phyloP scores from a whole-genome alignment of 164 flowering plant species.

The Buxus sempervirens region DNA sequence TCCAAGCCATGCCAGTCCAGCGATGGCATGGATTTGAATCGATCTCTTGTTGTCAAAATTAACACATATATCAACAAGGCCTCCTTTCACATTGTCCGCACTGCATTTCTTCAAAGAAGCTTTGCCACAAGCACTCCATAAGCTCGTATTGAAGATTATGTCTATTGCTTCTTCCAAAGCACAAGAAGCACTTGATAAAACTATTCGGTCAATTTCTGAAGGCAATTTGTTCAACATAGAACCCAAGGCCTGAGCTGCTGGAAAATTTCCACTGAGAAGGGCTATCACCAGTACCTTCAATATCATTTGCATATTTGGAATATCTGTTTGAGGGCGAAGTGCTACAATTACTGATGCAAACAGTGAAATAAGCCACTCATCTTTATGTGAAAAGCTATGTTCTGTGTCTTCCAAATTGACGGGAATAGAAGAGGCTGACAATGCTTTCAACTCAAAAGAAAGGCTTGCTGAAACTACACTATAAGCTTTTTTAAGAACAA shows the following conservation, averaged over 20 bases:
- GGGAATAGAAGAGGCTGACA: conserved; percentile 11
- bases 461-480: conserved; percentile 37
- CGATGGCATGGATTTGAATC: conserved; percentile 45
- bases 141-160: conserved; percentile 34
- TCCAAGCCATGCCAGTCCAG: conserved; percentile 89
- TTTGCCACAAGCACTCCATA: conserved; percentile 18
- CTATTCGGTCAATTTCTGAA: conserved; percentile 20
- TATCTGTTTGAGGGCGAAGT: conserved; percentile 53
- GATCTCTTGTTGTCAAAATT: conserved; percentile 12
- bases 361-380: conserved; percentile 61
- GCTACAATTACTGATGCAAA: conserved; percentile 80
- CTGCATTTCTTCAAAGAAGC: conserved; percentile 9
- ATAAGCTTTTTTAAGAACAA: conserved; percentile 57
- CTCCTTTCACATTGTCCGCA: conserved; percentile 18
- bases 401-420: conserved; percentile 21
- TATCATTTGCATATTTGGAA: conserved; percentile 44
- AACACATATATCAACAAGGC: conserved; percentile 20
- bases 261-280: conserved; percentile 53
- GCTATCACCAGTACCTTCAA: conserved; percentile 36
- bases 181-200: conserved; percentile 27
- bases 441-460: conserved; percentile 28
- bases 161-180: conserved; percentile 64
- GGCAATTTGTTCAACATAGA: conserved; percentile 77
- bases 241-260: conserved; percentile 92
- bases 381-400: conserved; percentile 34